phyloP scores from a whole-genome alignment of 1,139 yeast species.

The Sugiyamaella novakii region DNA sequence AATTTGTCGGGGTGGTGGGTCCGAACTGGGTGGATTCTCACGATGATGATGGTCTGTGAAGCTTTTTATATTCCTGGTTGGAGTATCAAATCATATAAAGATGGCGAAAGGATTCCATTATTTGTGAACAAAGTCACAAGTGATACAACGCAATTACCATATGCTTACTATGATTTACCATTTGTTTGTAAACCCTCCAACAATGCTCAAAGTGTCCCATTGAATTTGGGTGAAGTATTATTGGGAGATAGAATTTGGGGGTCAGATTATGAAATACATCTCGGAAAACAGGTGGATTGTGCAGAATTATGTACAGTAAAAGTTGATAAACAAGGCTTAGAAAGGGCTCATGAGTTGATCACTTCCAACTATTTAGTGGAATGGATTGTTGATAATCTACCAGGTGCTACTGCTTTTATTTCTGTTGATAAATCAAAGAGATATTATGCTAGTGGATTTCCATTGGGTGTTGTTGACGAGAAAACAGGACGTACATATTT shows the following conservation, averaged over 20 bases:
- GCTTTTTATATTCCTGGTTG: slow-evolving; percentile 36
- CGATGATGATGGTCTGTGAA: too few species aligned
- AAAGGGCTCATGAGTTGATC: slow-evolving; percentile 62
- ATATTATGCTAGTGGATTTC: slow-evolving; percentile 86
- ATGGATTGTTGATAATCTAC: slow-evolving; percentile 83
- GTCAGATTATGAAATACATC: slow-evolving; percentile 64
- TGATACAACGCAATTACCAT: slow-evolving; percentile 76
- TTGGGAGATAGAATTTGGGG: slow-evolving; percentile 81
- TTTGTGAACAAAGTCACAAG: slow-evolving; percentile 79
- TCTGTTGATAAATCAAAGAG: slow-evolving; percentile 61
- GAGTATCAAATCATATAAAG: slow-evolving; percentile 39
- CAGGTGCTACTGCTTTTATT: slow-evolving; percentile 85
- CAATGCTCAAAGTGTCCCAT: slow-evolving; percentile 51
- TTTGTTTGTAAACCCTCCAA: slow-evolving; percentile 74
- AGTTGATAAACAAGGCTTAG: slow-evolving; percentile 53
- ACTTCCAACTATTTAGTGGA: slow-evolving; percentile 74
- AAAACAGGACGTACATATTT: slow-evolving; percentile 44
- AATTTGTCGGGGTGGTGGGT: too few species aligned
- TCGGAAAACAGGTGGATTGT: slow-evolving; percentile 68
- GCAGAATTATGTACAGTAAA: slow-evolving; percentile 64
- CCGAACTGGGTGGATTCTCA: too few species aligned
- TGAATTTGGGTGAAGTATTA: slow-evolving; percentile 75
- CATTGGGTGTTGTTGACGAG: slow-evolving; percentile 66
- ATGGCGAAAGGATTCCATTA: slow-evolving; percentile 67
- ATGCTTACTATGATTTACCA: slow-evolving; percentile 72